A percentile compares a stretch with the other conserved stretches of the same genome.
Evolutionary conservation across 495 filamentous ascomycete genomes (phyloP).

Genomic region (Hyaloscypha bicolor): DNA sequence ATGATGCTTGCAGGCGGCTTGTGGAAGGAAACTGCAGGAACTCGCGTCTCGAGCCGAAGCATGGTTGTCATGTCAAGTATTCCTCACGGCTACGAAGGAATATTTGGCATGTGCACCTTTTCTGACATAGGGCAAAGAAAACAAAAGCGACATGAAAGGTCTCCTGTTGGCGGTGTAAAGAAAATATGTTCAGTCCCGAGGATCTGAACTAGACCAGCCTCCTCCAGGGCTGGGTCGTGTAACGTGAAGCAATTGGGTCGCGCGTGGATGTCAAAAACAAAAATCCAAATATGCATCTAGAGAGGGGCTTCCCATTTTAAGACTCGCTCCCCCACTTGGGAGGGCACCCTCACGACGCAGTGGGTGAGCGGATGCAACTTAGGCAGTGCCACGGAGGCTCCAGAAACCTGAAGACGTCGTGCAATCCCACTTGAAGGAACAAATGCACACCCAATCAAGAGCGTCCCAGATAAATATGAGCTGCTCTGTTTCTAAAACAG

Average conservation of each 20-base stretch:
- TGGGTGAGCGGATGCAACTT: background rate
- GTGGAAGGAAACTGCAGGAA: background rate
- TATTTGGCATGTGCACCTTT: background rate
- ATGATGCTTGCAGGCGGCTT: background rate
- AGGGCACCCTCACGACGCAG: background rate
- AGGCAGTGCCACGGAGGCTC: background rate
- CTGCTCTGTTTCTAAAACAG: background rate
- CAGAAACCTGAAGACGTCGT: background rate
- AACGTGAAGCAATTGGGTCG: background rate
- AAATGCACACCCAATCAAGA: background rate
- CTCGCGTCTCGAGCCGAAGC: background rate
- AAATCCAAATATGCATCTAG: background rate
- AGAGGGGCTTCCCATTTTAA: background rate
- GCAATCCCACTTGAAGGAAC: background rate
- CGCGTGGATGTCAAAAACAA: background rate
- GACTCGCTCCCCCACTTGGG: background rate
- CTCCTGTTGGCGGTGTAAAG: background rate
- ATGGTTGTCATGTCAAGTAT: background rate
- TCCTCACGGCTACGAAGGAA: background rate
- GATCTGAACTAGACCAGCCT: background rate
- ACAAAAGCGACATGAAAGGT: no score
- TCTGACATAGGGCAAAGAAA: background rate
- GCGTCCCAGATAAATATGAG: background rate
- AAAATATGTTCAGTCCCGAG: background rate
- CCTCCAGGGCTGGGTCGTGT: background rate